phyloP scores from a whole-genome alignment of 75 land plant species.

The Chamaecyparis obtusa region DNA sequence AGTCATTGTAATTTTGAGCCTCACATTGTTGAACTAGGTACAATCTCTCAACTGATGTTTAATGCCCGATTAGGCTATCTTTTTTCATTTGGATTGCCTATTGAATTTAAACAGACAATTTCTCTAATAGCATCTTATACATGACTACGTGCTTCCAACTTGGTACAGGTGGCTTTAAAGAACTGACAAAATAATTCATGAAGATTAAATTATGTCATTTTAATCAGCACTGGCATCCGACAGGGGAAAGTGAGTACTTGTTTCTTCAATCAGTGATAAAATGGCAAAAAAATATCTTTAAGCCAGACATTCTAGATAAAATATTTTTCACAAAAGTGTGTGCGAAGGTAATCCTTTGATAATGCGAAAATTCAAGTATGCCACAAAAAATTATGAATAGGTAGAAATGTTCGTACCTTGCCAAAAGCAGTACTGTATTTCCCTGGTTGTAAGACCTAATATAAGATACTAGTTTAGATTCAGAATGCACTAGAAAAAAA shows the following conservation, averaged over 20 bases:
- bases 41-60: too few relatives aligned
- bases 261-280: not conserved
- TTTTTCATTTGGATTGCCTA: too few relatives aligned
- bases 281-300: not conserved
- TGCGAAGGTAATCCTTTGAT: not conserved
- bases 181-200: too few relatives aligned
- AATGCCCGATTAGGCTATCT: too few relatives aligned
- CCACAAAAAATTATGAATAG: not conserved
- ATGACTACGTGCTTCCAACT: not conserved
- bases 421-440: constrained; percentile 54
- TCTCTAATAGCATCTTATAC: too few relatives aligned
- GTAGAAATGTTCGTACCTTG: constrained; percentile 31
- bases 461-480: not conserved
- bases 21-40: too few relatives aligned
- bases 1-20: too few relatives aligned
- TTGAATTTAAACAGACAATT: too few relatives aligned
- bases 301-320: not conserved
- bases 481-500: not conserved
- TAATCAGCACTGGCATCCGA: not conserved
- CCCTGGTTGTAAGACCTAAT: constrained; percentile 39
- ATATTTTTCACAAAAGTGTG: not conserved
- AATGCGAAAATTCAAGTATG: not conserved
- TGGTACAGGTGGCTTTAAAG: not conserved
- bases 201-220: not conserved
- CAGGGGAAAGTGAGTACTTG: not conserved